Conservation (phyloP, 73 alveolate species). For the Paramecium octaurelia region DNA sequence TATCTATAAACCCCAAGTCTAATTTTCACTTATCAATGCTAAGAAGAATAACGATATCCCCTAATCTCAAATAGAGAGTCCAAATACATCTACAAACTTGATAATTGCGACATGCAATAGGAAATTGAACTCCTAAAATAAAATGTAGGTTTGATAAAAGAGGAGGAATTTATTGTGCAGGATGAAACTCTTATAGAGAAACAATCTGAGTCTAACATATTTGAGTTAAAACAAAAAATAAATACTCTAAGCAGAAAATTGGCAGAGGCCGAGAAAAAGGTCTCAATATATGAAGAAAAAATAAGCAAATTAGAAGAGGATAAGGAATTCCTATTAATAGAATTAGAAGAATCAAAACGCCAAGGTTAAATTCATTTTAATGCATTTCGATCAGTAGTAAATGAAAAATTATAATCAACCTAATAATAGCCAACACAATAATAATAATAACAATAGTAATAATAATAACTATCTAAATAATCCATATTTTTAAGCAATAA, state of each 20-base stretch:
- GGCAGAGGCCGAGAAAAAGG: not conserved
- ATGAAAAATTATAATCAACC: not conserved
- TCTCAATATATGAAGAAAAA: not conserved
- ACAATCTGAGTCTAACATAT: not conserved
- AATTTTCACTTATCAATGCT: not conserved
- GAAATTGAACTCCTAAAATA: not conserved
- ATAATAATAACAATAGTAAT: not conserved
- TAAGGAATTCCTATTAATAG: not conserved
- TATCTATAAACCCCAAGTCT: not conserved
- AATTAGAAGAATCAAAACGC: not conserved
- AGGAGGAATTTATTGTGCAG: not conserved
- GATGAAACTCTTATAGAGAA: not conserved
- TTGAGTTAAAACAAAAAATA: not conserved
- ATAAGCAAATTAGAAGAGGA: not conserved
- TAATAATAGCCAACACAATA: not conserved
- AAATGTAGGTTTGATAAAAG: not conserved
- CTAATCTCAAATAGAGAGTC: not conserved
- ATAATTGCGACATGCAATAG: not conserved
- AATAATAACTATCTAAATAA: not conserved
- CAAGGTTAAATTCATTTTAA: not conserved
- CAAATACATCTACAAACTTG: not conserved
- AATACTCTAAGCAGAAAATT: not conserved
- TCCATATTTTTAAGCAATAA: not conserved
- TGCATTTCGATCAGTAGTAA: not conserved
- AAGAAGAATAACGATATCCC: not conserved